These are phyloP conservation scores for Yamadazyma songkhlaensis DNA, from an alignment of 1,139 yeast genomes.

Conservation along the genomic window DNA sequence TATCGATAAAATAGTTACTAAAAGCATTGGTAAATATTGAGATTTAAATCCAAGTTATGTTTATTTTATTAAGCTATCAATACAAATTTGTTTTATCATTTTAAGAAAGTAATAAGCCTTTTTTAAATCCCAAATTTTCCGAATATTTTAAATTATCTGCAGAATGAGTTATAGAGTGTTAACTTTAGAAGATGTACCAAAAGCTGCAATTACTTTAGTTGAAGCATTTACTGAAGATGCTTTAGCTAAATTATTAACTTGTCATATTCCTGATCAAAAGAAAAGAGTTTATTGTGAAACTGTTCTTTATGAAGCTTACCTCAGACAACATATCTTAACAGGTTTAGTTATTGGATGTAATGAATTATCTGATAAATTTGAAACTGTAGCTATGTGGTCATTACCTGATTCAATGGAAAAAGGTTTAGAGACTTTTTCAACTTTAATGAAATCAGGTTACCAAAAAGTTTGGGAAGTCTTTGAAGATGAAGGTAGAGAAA, in stretches of 20 bases:
- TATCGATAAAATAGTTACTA: slow-evolving; percentile 2
- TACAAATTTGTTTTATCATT: slow-evolving; percentile 10
- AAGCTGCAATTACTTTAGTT: slow-evolving; percentile 54
- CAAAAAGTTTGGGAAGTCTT: slow-evolving; percentile 50
- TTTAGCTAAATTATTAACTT: slow-evolving; percentile 46
- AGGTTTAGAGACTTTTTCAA: slow-evolving; percentile 49
- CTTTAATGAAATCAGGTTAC: slow-evolving; percentile 57
- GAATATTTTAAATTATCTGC: neutral
- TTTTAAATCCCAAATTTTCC: neutral
- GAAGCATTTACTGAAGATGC: slow-evolving; percentile 52
- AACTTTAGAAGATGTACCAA: slow-evolving; percentile 41
- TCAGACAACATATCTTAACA: slow-evolving; percentile 53
- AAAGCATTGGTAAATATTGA: slow-evolving; percentile 2
- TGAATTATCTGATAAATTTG: slow-evolving; percentile 46
- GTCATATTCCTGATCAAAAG: slow-evolving; percentile 38
- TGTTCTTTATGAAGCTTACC: slow-evolving; percentile 53
- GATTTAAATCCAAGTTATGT: slow-evolving; percentile 9
- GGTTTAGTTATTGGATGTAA: slow-evolving; percentile 54
- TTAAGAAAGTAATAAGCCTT: slow-evolving; percentile 4
- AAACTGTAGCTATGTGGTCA: slow-evolving; percentile 65
- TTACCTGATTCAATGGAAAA: slow-evolving; percentile 44
- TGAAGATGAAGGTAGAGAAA: slow-evolving; percentile 51
- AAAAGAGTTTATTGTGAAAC: slow-evolving; percentile 41
- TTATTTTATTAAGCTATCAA: slow-evolving; percentile 9
- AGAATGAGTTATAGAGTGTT: slow-evolving; percentile 23